Percentiles rank a stretch among this genome's conserved stretches.
phyloP scores from a whole-genome alignment of 768 basidiomycete genomes.

The Suillus brevipes region DNA sequence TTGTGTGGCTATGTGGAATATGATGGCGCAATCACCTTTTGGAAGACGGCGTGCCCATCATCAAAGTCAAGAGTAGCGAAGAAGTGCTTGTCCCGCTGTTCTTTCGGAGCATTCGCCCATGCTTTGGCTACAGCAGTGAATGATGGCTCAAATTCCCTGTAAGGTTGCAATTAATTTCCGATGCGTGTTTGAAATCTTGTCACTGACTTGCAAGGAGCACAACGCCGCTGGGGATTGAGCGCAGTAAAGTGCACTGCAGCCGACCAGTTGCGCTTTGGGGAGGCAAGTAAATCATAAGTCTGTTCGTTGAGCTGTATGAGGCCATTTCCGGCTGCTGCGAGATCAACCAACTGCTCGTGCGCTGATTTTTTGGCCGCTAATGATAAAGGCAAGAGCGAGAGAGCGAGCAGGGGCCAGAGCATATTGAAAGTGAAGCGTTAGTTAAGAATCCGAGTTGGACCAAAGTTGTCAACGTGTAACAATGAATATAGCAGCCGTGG shows the following conservation, averaged over 20 bases:
- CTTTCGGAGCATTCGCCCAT: slow-evolving; percentile 66
- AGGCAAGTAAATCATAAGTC: slow-evolving; percentile 75
- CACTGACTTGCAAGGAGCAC: slow-evolving; percentile 89
- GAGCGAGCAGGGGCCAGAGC: slow-evolving; percentile 29
- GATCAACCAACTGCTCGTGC: slow-evolving; percentile 61
- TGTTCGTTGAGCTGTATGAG: slow-evolving; percentile 77
- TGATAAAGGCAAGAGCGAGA: slow-evolving; percentile 32
- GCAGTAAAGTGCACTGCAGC: slow-evolving; percentile 90
- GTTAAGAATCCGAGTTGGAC: background rate
- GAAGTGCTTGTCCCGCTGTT: slow-evolving; percentile 80
- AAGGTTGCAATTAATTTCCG: background rate
- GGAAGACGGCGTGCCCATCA: slow-evolving; percentile 72
- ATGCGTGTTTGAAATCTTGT: background rate
- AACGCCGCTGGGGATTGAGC: slow-evolving; percentile 75
- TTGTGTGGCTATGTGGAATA: background rate
- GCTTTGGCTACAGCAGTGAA: slow-evolving; percentile 81
- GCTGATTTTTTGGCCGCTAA: slow-evolving; percentile 30
- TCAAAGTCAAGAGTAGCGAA: slow-evolving; percentile 92
- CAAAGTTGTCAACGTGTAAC: slow-evolving; percentile 7
- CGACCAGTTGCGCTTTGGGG: slow-evolving; percentile 81
- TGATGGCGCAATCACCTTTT: slow-evolving; percentile 53
- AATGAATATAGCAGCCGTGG: slow-evolving; percentile 12
- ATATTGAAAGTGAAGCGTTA: slow-evolving; percentile 13
- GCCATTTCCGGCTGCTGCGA: slow-evolving; percentile 74
- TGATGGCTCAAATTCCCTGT: slow-evolving; percentile 82